phyloP scores from a whole-genome alignment of 441 rosid genomes.

The Gossypium lobatum region DNA sequence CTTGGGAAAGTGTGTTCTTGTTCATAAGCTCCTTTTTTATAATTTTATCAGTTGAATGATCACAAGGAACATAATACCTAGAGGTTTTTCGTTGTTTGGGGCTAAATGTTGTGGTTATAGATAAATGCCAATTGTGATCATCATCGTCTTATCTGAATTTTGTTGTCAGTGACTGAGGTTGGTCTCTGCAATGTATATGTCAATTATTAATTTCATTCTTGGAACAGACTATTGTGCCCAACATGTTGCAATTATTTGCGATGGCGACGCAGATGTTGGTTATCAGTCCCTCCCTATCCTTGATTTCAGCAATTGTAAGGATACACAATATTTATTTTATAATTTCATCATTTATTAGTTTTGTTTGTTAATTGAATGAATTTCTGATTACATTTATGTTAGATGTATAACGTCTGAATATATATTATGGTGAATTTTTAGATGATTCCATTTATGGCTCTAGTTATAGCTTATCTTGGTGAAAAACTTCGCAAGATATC shows the following conservation, averaged over 20 bases:
- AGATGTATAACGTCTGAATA: conserved; percentile 1
- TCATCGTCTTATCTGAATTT: neutral
- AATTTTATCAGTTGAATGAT: neutral
- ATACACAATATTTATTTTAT: neutral
- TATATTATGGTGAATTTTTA: conserved; percentile 18
- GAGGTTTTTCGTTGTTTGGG: neutral
- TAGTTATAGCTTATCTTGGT: conserved; percentile 64
- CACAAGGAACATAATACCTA: neutral
- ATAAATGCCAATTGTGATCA: neutral
- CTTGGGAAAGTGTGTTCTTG: neutral
- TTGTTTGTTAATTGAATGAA: neutral
- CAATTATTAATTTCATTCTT: conserved; percentile 15
- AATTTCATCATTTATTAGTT: neutral
- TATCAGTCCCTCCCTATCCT: conserved; percentile 68
- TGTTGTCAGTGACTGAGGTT: neutral
- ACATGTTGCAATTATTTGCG: conserved; percentile 65
- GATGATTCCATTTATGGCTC: conserved; percentile 73
- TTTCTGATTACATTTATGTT: neutral
- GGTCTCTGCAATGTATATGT: neutral
- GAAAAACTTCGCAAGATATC: conserved; percentile 70
- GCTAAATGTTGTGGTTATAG: conserved; percentile 1
- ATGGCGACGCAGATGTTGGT: conserved; percentile 76
- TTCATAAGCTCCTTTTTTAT: neutral
- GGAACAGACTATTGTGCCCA: conserved; percentile 71
- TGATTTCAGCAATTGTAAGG: conserved; percentile 71